A percentile compares a stretch with the other conserved stretches of the same genome.
phyloP scores from a whole-genome alignment of 164 flowering plant species.

The Cinnamomum chago region DNA sequence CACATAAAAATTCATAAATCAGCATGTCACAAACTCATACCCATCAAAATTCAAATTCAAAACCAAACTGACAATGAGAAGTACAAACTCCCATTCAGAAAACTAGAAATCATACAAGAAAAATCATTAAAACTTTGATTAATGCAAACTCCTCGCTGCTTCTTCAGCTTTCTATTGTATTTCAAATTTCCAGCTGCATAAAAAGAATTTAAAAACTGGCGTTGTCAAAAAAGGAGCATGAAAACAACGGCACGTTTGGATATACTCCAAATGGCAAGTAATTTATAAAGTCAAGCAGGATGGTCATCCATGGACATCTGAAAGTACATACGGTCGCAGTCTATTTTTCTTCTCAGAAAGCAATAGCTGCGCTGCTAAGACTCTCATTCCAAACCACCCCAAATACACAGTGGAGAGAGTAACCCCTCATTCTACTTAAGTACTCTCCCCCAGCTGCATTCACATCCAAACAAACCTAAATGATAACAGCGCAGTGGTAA shows the following conservation, averaged over 20 bases:
- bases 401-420: not conserved
- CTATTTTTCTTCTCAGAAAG: not conserved
- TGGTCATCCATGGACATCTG: not conserved
- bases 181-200: not conserved
- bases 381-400: not conserved
- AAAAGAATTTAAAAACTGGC: not conserved
- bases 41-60: not conserved
- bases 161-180: not conserved
- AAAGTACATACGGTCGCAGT: not conserved
- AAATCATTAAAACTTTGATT: not conserved
- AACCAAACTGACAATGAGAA: not conserved
- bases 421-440: not conserved
- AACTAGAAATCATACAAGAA: not conserved
- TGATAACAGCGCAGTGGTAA: not conserved
- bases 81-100: not conserved
- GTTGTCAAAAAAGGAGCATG: not conserved
- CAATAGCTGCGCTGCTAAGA: not conserved
- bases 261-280: not conserved
- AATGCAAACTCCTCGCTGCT: not conserved
- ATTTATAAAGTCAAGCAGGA: not conserved
- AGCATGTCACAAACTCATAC: not conserved
- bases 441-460: not conserved
- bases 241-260: not conserved
- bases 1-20: not conserved
- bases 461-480: not conserved